A percentile compares a stretch with the other conserved stretches of the same genome.
Conservation (phyloP, 352 stramenopile genomes). For the Albugo laibachii region DNA sequence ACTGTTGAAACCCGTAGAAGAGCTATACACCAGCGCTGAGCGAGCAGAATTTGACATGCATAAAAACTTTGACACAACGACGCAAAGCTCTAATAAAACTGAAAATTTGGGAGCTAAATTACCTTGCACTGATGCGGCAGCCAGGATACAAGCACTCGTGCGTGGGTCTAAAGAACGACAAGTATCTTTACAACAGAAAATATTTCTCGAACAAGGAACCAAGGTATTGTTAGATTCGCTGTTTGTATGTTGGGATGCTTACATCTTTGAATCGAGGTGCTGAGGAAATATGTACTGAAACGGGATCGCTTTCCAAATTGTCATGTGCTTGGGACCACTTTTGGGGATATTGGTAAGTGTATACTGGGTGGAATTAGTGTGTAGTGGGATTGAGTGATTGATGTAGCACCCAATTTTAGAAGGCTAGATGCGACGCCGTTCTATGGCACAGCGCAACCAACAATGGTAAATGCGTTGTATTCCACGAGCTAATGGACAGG, state of each 20-base stretch:
- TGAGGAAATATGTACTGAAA: conserved; percentile 77
- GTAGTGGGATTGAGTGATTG: neutral
- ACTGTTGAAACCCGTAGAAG: conserved; percentile 30
- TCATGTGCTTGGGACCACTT: conserved; percentile 35
- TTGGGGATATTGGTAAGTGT: conserved; percentile 35
- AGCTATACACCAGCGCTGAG: conserved; percentile 3
- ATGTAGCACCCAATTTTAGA: conserved; percentile 52
- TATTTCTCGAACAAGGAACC: conserved; percentile 38
- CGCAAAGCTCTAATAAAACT: neutral
- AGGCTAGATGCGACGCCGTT: conserved; percentile 41
- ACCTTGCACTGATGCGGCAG: conserved; percentile 18
- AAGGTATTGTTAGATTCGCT: conserved; percentile 20
- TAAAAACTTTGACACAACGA: neutral
- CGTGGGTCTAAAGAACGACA: conserved; percentile 30
- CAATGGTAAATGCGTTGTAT: conserved; percentile 18
- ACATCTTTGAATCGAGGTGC: conserved; percentile 12
- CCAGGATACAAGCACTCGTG: conserved; percentile 50
- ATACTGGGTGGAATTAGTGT: neutral
- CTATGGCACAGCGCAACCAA: conserved; percentile 55
- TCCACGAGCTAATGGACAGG: too few relatives aligned
- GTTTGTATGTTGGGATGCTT: neutral
- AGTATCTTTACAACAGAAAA: conserved; percentile 26
- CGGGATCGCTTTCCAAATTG: conserved; percentile 60
- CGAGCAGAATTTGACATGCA: neutral
- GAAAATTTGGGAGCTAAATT: neutral